Base-by-base conservation (phyloP, 805 yeast species). In the Torulaspora maleeae region DNA sequence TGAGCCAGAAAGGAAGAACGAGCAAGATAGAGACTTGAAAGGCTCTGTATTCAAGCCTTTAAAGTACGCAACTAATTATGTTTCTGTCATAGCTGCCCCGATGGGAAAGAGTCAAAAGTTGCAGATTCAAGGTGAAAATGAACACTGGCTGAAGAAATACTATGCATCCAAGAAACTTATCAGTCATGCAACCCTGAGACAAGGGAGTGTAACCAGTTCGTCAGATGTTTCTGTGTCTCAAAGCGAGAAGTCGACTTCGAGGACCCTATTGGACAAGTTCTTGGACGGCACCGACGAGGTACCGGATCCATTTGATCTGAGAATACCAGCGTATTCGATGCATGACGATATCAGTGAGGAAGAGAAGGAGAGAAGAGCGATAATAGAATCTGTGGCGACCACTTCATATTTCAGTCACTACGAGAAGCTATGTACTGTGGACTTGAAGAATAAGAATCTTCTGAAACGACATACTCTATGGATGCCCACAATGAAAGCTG, bases 391-490 rank as follows among this genome's bases (percentile, higher is more conserved):
- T 1, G 37, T 35, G n/a, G 51, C 44, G 12, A 48, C 53, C 8
- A 36, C 42, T 0, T 46, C 64, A 4, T 61, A 55, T 40, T 45
- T 41, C 19, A 58, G 49, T 28, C 58, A 61, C 45, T 56, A 55
- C 30, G 51, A 54, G 19, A 58, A 54, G 28, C 45, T 61, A 12
- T 47, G 54, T 10, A 50, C 55, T 3, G 56, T 56, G 8, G 58
- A 54, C 25, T 20, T 52, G 4, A 47, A 49, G 25, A 56, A 54
- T 15, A 37, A 44, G 16, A 51, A 52, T 22, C 39, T 52, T 4
- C 29, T 60, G 16, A 51, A 50, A 41, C 48, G 51, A 30, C 62
- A 60, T 41, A 60, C 58, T 25, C 34, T 63, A 48, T 63, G 68
- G 68, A 42, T 60, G 25, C 67, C 68, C 1, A 48, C 49, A 4